Conservation (phyloP, 2,329 filamentous ascomycete genomes). For the Mycogone perniciosa region DNA sequence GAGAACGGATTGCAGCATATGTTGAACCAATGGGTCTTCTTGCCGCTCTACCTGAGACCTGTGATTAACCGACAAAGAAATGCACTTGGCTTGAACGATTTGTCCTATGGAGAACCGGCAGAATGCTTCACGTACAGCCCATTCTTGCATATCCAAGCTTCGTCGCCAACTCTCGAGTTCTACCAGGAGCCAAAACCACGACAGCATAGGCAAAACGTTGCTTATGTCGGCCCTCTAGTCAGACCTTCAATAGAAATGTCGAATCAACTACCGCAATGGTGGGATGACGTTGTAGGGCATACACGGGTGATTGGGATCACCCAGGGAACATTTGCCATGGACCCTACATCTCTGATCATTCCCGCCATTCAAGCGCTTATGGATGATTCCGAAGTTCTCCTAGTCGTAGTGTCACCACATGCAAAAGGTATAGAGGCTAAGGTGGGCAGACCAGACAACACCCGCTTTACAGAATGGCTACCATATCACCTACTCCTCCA, state of each 20-base stretch:
- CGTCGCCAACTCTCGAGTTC: conserved; percentile 29
- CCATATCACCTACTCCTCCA: conserved; percentile 32
- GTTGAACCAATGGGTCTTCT: conserved; percentile 21
- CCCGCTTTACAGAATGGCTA: conserved; percentile 28
- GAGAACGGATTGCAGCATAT: conserved; percentile 24
- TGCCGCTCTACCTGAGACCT: conserved; percentile 23
- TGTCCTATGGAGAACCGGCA: conserved; percentile 25
- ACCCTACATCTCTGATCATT: conserved; percentile 32
- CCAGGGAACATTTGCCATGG: conserved; percentile 32
- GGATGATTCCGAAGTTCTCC: conserved; percentile 20
- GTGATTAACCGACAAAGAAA: conserved; percentile 27
- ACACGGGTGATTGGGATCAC: conserved; percentile 30
- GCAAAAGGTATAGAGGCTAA: conserved; percentile 19
- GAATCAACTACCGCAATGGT: conserved; percentile 25
- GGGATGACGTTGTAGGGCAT: conserved; percentile 24
- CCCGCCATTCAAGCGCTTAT: conserved; percentile 30
- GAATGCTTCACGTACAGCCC: conserved; percentile 32
- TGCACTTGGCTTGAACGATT: conserved; percentile 20
- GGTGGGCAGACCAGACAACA: conserved; percentile 20
- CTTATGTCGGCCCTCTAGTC: conserved; percentile 31
- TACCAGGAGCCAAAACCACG: conserved; percentile 19
- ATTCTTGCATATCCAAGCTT: conserved; percentile 33
- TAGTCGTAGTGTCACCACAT: conserved; percentile 30
- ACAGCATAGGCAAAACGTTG: conserved; percentile 16
- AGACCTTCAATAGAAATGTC: conserved; percentile 14